A percentile compares a stretch with the other conserved stretches of the same genome.
Conservation (phyloP, 2,329 filamentous ascomycete genomes). For the Xylariaceae sp. region DNA sequence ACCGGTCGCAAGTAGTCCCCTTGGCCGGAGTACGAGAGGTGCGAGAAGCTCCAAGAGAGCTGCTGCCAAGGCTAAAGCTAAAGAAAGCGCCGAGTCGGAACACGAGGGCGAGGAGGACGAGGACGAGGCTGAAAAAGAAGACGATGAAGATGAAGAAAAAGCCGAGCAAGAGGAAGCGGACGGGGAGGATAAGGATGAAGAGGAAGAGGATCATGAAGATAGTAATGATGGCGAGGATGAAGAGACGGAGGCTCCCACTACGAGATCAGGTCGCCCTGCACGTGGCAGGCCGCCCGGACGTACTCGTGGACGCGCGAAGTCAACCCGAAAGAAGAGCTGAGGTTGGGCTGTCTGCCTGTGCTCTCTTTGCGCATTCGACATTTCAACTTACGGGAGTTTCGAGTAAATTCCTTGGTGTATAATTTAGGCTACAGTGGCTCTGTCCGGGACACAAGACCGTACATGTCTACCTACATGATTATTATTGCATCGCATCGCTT, state of each 20-base stretch:
- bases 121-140: conserved; percentile 18
- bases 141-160: conserved; percentile 17
- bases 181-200: conserved; percentile 20
- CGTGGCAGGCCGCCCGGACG: conserved; percentile 20
- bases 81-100: conserved; percentile 25
- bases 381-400: no score
- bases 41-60: conserved; percentile 44
- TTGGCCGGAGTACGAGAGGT: conserved; percentile 41
- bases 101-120: conserved; percentile 12
- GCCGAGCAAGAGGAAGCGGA: conserved; percentile 19
- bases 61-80: conserved; percentile 40
- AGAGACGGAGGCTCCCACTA: conserved; percentile 19
- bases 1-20: conserved; percentile 39
- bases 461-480: neutral
- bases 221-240: conserved; percentile 16
- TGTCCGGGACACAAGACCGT: no score
- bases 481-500: neutral
- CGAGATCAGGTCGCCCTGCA: conserved; percentile 17
- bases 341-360: neutral
- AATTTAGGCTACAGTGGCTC: neutral
- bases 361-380: neutral
- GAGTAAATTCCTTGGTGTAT: no score
- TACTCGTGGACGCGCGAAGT: conserved; percentile 26
- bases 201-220: conserved; percentile 9
- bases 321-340: conserved; percentile 23